Base-by-base conservation (phyloP, 73 alveolate species). In the Tetrahymena elliotti region DNA sequence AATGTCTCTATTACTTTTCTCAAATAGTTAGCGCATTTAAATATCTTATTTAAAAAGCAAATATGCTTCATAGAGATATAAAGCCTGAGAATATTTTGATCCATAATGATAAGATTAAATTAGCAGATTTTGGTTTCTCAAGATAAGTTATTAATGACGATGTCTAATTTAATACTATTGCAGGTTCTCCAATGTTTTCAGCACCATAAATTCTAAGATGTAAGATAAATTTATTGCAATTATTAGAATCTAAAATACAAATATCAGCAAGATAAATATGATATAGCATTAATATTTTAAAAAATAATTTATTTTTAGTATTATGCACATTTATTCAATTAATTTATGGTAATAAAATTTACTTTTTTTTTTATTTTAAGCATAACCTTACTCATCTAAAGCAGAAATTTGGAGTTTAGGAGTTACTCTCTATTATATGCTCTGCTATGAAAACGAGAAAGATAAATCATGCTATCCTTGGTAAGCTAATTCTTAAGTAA, bases 381-480 rank as follows among this genome's bases (percentile, higher is more conserved):
- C 88, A 22, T 31, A 68, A 8, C 16, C 16, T 22, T 68, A 68
- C 6, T 22, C 88, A 27, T 68, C 88, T 18, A 68, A 68, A 16
- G 88, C 88, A 68, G 88, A 68, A 68, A 68, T 68, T 68, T 68
- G 88, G 88, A 68, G 88, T 68, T 68, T 68, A 68, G 88, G 88
- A 22, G 88, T 68, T 18, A 68, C 88, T 68, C 33, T 68, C 2
- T 68, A 68, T 16, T 68, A 22, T n/a, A 68, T 68, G 88, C 88
- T 68, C 2, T 68, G 88, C 88, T 68, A 68, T n/a, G 88, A 68
- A 31, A 68, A 68, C n/a, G 88, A 68, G 36, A 68, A 68, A n/a
- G 88, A 68, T 18, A 68, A 68, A 68, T 1, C 4, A 6, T 68
- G 88, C 38, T 68, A 68, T 10, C 88, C 88, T 68, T 68, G 88